Base-by-base conservation (phyloP, 2,329 filamentous ascomycete species). In the Cordyceps pruinosa region DNA sequence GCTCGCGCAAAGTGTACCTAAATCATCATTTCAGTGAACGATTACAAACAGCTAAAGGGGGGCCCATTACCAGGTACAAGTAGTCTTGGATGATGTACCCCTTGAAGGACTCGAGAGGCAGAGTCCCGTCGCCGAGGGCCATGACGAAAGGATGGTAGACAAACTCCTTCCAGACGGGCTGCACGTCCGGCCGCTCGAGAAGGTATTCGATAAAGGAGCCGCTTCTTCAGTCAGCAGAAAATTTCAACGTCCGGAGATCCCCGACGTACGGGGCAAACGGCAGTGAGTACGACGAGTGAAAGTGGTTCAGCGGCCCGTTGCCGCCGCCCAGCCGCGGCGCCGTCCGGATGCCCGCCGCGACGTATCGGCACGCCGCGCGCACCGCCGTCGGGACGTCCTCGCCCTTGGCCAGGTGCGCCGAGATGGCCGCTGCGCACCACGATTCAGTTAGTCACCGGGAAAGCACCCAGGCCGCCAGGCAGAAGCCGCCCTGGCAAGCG, bases 31-130 rank as follows among this genome's bases (percentile, higher is more conserved):
- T 51, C 21, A 21, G 34, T 10, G 10, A 23, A 17, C 21, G 3
- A 23, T 41, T 19, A 21, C 17, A 1, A 12, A 12, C 26, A 17
- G 9, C 19, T 23, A 3, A 9, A 10, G 39, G 15, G 26, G 9
- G 17, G 10, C 13, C 5, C 8, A 13, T 10, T 65, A 94, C 88
- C 44, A 97, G 75, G 66, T 94, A 97, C 5, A 96, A 77, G 66
- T 97, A 97, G 66, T 97, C 93, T 65, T 97, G 93, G 10, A 94
- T 80, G 57, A 97, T 83, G 68, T 97, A 97, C 39, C 87, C 81
- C 70, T 91, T 94, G 77, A 96, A 97, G 0, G 85, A 86, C 44
- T 88, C 82, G 1, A 87, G 64, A 0, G 89, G 87, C 21, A 97
- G 75, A 8, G 82, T 87, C 0, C 90, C 91, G 58, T 87, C 78